Conservation (phyloP, 331 rosid species). For the Prunus yedoensis region DNA sequence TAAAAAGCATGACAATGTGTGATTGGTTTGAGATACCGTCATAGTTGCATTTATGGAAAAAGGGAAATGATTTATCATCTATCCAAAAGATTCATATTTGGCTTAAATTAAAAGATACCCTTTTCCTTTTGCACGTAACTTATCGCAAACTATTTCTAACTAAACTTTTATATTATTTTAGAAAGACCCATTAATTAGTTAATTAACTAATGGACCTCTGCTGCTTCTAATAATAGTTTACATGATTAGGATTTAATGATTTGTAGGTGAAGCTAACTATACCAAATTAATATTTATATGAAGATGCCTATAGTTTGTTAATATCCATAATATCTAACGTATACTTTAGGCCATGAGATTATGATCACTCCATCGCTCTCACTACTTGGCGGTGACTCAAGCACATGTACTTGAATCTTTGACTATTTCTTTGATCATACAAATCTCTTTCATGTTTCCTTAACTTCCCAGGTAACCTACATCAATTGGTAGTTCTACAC, state of each 20-base stretch:
- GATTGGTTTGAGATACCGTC: too few relatives aligned
- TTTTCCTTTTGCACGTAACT: slow-evolving; percentile 1
- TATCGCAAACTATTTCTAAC: background rate
- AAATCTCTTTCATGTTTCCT: slow-evolving; percentile 34
- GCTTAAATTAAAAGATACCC: background rate
- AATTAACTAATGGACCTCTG: background rate
- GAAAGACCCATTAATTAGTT: background rate
- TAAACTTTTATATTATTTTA: background rate
- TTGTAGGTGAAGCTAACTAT: background rate
- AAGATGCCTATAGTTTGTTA: background rate
- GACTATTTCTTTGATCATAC: slow-evolving; percentile 42
- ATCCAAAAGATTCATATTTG: background rate
- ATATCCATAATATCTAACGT: background rate
- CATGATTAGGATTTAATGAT: background rate
- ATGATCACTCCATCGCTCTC: background rate
- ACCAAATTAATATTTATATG: background rate
- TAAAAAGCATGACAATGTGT: too few relatives aligned
- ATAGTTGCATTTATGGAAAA: too few relatives aligned
- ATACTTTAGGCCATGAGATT: background rate
- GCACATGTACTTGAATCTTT: slow-evolving; percentile 22
- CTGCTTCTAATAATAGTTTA: background rate
- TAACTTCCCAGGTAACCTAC: slow-evolving; percentile 48
- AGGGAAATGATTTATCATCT: background rate
- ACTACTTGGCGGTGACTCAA: slow-evolving; percentile 1
- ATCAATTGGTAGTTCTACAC: background rate